Conservation (phyloP, 2,329 filamentous ascomycete species). For the Colletotrichum lentis region DNA sequence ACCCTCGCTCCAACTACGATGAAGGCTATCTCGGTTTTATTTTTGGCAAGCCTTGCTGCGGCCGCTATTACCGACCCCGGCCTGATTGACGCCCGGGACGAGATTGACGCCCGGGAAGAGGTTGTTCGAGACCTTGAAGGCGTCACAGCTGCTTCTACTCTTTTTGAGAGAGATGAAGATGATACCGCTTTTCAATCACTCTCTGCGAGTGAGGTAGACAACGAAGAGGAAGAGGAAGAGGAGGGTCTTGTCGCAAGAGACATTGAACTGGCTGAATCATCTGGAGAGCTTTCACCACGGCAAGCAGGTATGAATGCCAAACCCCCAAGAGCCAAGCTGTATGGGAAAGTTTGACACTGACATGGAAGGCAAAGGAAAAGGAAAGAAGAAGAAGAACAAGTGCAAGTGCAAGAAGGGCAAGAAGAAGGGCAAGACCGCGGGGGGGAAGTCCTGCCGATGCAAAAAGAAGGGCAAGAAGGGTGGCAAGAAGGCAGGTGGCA, state of each 20-base stretch:
- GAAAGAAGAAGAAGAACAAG: conserved; percentile 5
- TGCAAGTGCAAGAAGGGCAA: conserved; percentile 12
- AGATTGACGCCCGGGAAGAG: no score
- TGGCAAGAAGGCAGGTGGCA: no score
- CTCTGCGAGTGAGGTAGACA: not conserved
- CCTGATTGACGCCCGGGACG: conserved; percentile 11
- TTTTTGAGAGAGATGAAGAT: conserved; percentile 26
- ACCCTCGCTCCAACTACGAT: not conserved
- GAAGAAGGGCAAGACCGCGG: not conserved
- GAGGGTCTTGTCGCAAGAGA: conserved; percentile 4
- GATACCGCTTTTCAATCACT: not conserved
- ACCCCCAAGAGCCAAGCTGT: not conserved
- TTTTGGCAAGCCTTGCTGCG: conserved; percentile 23
- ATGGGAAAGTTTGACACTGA: not conserved
- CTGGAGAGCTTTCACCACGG: conserved; percentile 1
- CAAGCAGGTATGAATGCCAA: conserved; percentile 4
- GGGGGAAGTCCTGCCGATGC: not conserved
- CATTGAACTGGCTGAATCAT: not conserved
- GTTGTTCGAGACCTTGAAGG: conserved; percentile 7
- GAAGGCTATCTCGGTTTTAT: conserved; percentile 27
- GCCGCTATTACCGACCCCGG: conserved; percentile 20
- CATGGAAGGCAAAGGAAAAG: conserved; percentile 4
- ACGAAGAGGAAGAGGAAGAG: conserved; percentile 19
- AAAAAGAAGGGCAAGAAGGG: not conserved
- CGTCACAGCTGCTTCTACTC: not conserved